These are phyloP conservation scores for Solanum appendiculatum DNA, from an alignment of 257 asterid species.

Conservation along the genomic window DNA sequence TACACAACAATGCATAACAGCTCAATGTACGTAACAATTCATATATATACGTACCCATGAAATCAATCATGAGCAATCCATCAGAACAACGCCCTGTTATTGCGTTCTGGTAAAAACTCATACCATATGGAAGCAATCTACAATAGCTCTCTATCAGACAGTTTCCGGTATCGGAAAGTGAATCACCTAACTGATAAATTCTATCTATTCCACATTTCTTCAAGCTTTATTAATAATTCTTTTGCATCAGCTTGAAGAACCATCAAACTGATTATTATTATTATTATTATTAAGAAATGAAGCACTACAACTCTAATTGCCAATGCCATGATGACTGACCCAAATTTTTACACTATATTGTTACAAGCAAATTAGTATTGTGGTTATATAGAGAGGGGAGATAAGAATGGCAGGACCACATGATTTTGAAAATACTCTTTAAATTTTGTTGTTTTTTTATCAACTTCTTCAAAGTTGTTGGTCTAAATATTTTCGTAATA, in stretches of 20 bases:
- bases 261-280: not conserved
- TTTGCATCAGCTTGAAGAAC: not conserved
- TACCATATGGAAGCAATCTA: constrained; percentile 9
- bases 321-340: not conserved
- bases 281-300: not conserved
- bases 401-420: too few relatives aligned
- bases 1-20: too few relatives aligned
- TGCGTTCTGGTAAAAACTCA: not conserved
- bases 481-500: too few relatives aligned
- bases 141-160: not conserved
- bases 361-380: not conserved
- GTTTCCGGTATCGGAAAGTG: constrained; percentile 15
- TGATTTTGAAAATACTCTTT: too few relatives aligned
- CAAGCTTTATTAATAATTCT: not conserved
- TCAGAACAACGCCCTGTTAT: constrained; percentile 7
- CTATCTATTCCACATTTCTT: not conserved
- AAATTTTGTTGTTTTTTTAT: too few relatives aligned
- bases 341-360: too few relatives aligned
- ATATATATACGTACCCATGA: not conserved
- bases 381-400: not conserved
- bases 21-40: not conserved
- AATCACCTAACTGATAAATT: constrained; percentile 17
- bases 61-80: constrained; percentile 12
- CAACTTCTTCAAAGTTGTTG: too few relatives aligned
- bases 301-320: not conserved